phyloP scores from a whole-genome alignment of 768 basidiomycete genomes.

The Hygrocybe coccinea region DNA sequence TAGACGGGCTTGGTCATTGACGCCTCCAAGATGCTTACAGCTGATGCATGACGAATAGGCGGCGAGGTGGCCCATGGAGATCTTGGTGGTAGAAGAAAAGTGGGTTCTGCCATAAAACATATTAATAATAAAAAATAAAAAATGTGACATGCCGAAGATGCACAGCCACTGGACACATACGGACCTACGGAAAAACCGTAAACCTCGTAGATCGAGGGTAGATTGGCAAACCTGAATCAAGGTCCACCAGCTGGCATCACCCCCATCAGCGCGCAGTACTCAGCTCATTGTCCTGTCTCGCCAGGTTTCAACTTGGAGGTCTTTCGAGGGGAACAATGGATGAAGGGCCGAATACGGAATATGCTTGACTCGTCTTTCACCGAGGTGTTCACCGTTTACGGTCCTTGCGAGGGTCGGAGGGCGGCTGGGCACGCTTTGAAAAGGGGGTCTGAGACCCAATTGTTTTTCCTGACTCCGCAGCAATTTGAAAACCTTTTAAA shows the following conservation, averaged over 20 bases:
- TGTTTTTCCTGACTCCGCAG: constrained; percentile 2
- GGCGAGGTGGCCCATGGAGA: too few species aligned
- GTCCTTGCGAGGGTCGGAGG: background rate
- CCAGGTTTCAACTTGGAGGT: constrained; percentile 10
- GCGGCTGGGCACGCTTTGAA: background rate
- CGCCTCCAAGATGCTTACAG: too few species aligned
- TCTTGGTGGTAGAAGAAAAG: too few species aligned
- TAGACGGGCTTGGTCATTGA: too few species aligned
- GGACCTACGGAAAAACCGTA: constrained; percentile 33
- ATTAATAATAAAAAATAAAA: too few species aligned
- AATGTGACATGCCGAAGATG: constrained; percentile 14
- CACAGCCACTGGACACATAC: constrained; percentile 43
- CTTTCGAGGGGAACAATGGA: constrained; percentile 21
- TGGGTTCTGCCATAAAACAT: too few species aligned
- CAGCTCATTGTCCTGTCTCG: constrained; percentile 30
- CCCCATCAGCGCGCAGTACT: background rate
- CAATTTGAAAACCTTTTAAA: background rate
- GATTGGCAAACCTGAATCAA: background rate
- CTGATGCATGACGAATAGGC: too few species aligned
- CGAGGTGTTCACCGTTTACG: background rate
- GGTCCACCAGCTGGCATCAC: too few species aligned
- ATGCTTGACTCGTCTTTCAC: background rate
- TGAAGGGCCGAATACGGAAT: background rate
- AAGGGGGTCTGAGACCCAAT: constrained; percentile 5
- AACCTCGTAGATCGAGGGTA: background rate